phyloP scores from a whole-genome alignment of 768 basidiomycete genomes.

The Termitomyces sp. region DNA sequence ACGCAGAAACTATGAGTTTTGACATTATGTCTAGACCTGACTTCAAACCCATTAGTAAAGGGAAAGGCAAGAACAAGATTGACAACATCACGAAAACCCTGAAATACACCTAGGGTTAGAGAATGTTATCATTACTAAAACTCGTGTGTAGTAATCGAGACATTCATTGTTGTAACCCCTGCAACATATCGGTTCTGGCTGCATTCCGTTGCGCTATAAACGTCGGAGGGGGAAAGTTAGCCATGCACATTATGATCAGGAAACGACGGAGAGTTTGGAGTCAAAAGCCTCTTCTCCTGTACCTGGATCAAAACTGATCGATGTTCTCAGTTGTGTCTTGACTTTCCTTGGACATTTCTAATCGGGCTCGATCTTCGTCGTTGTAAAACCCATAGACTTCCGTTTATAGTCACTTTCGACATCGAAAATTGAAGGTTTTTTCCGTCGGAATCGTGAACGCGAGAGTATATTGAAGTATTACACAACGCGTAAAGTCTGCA shows the following conservation, averaged over 20 bases:
- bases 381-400: neutral
- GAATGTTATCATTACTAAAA: neutral
- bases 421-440: neutral
- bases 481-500: neutral
- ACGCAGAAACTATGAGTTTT: constrained; percentile 30
- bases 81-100: neutral
- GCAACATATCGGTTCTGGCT: neutral
- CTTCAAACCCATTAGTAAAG: constrained; percentile 6
- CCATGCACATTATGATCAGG: neutral
- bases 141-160: neutral
- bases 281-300: neutral
- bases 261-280: neutral
- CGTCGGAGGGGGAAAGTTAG: neutral
- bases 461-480: neutral
- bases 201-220: neutral
- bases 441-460: neutral
- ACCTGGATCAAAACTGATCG: neutral
- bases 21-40: neutral
- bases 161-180: no score
- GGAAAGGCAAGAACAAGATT: constrained; percentile 4
- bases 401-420: no score
- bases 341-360: neutral
- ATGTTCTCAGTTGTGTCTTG: neutral
- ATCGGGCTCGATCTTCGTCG: neutral
- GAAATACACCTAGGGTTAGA: neutral